Conservation (phyloP, 805 yeast species). For the Candida maltosa region DNA sequence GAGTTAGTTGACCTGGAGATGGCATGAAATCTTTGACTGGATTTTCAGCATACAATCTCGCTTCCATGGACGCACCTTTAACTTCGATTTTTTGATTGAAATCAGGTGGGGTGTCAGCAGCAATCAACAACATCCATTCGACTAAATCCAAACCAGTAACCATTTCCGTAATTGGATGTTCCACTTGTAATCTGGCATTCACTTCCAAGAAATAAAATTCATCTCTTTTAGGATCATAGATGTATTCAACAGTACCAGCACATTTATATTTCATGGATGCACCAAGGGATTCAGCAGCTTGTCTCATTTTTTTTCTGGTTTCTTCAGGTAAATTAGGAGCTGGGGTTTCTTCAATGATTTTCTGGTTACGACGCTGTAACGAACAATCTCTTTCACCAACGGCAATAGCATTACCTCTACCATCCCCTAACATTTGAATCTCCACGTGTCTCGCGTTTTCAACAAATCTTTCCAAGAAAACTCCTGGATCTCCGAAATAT, state of each 20-base stretch:
- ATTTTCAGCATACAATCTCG: constrained; percentile 93
- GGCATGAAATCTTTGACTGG: constrained; percentile 95
- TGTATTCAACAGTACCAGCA: constrained; percentile 97
- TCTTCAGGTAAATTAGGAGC: constrained; percentile 88
- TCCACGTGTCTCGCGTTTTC: constrained; percentile 96
- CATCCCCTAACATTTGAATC: constrained; percentile 95
- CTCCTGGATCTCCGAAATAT: constrained; percentile 94
- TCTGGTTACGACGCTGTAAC: constrained; percentile 94
- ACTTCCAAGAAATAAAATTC: constrained; percentile 94
- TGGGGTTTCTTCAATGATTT: constrained; percentile 95
- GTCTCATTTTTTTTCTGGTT: constrained; percentile 72
- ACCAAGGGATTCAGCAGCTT: constrained; percentile 82
- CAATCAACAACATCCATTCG: constrained; percentile 94
- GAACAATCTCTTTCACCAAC: constrained; percentile 98
- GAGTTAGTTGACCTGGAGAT: constrained; percentile 90
- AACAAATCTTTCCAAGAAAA: constrained; percentile 89
- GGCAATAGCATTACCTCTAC: constrained; percentile 88
- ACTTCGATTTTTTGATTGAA: constrained; percentile 57
- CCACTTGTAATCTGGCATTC: constrained; percentile 94
- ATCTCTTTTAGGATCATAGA: constrained; percentile 81
- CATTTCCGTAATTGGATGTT: constrained; percentile 95
- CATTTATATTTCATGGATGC: constrained; percentile 84
- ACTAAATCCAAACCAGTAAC: constrained; percentile 93
- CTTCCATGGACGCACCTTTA: constrained; percentile 94
- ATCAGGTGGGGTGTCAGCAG: constrained; percentile 86